Conservation (phyloP, 805 yeast species). For the Kodamaea leandrae region DNA sequence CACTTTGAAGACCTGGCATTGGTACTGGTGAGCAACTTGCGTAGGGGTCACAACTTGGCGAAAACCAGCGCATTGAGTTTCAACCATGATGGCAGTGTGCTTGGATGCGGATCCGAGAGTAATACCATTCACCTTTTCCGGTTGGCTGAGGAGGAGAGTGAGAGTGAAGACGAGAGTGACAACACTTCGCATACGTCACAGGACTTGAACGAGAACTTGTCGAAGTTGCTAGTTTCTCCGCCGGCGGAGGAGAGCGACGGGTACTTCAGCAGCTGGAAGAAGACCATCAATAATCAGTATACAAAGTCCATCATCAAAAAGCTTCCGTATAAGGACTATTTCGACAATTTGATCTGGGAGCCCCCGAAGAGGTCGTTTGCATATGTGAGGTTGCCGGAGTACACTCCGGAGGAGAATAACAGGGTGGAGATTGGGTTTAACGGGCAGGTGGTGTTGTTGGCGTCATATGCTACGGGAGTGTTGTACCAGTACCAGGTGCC, state of each 20-base stretch:
- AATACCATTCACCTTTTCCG: slow-evolving; percentile 42
- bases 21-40: slow-evolving; percentile 30
- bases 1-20: slow-evolving; percentile 22
- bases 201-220: slow-evolving; percentile 42
- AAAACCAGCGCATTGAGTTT: slow-evolving; percentile 34
- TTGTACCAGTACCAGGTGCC: slow-evolving; percentile 41
- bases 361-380: slow-evolving; percentile 45
- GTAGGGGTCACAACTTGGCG: slow-evolving; percentile 42
- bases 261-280: slow-evolving; percentile 20
- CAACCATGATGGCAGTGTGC: slow-evolving; percentile 29
- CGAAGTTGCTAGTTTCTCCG: slow-evolving; percentile 34
- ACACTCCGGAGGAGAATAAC: slow-evolving; percentile 17
- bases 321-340: slow-evolving; percentile 40
- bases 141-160: slow-evolving; percentile 14
- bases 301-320: slow-evolving; percentile 38
- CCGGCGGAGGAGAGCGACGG: slow-evolving; percentile 14
- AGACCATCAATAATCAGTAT: slow-evolving; percentile 33
- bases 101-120: slow-evolving; percentile 41
- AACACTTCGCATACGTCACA: slow-evolving; percentile 28
- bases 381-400: slow-evolving; percentile 36
- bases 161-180: slow-evolving; percentile 19
- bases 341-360: slow-evolving; percentile 41
- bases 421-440: slow-evolving; percentile 39
- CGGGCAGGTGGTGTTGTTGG: slow-evolving; percentile 33
- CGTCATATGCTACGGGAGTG: slow-evolving; percentile 36